Base-by-base conservation (phyloP, 768 basidiomycete species). In the Collybia sp. region DNA sequence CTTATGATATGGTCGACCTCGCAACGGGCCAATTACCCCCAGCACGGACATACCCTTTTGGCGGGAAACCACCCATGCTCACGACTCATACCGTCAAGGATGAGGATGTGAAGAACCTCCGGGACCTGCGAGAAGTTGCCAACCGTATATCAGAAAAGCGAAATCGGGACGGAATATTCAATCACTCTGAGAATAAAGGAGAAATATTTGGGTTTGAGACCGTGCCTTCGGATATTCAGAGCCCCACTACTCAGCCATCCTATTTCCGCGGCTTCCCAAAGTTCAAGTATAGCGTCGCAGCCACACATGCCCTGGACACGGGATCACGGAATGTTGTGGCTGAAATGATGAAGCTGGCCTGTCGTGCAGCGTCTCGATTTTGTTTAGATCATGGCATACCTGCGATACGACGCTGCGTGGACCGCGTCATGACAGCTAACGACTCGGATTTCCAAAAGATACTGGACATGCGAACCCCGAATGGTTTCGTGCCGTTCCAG, bases 291-390 rank as follows among this genome's bases (percentile, higher is more conserved):
- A 51, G 48, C 1, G 75, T 87, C 1, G 47, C 35, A 0, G 45
- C 56, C 2, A 39, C 50, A 13, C 53, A 53, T 6, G 51, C 53
- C 12, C 2, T 44, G 2, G 68, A 68, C 13, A 31, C 35, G 1
- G 80, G 82, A 18, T 52, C 85, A 13, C 75, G 77, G 35, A 54
- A 60, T 40, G 56, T 91, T 43, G 81, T 99, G 10, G 70, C 83
- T 0, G 93, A 96, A 62, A 71, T 75, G 55, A 93, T 93, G 85
- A 87, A 92, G 57, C 57, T 84, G 13, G 92, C 90, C 0, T 83
- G 81, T 40, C 80, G 84, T 2, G 71, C 83, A 0, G 84, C 87
- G 1, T 94, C 93, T 19, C 71, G 67, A 34, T 93, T 89, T 67
- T 79, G 78, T 46, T 50, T 59, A 15, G 83, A 87, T 9, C 72